A percentile compares a stretch with the other conserved stretches of the same genome.
These are phyloP conservation scores for Neurospora tetraspora DNA, from an alignment of 495 filamentous ascomycete genomes.

Conservation along the genomic window DNA sequence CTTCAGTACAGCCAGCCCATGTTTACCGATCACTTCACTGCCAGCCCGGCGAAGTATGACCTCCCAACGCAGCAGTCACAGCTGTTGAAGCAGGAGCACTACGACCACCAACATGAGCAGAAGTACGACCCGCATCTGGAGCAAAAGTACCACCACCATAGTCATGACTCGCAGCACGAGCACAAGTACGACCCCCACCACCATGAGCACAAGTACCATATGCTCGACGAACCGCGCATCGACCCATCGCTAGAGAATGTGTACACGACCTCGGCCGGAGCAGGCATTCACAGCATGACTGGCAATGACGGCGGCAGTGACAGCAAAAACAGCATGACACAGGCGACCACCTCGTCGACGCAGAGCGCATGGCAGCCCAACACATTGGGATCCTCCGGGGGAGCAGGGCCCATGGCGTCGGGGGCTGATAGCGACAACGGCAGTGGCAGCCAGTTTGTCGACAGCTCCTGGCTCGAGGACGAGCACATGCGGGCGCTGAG, in stretches of 20 bases:
- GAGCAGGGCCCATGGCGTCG: neutral
- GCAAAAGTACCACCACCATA: neutral
- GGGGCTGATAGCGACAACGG: neutral
- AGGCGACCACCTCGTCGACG: neutral
- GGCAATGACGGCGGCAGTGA: neutral
- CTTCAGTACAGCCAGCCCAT: slow-evolving; percentile 8
- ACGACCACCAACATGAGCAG: neutral
- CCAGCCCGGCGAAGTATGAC: neutral
- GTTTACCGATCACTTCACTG: neutral
- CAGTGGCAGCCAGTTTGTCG: neutral
- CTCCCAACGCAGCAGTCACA: neutral
- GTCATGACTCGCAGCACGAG: neutral
- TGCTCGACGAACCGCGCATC: slow-evolving; percentile 5
- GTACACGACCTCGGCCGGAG: slow-evolving; percentile 2
- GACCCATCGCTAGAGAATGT: slow-evolving; percentile 14
- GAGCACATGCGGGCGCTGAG: neutral
- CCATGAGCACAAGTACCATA: neutral
- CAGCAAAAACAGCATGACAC: neutral
- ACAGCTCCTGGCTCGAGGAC: neutral
- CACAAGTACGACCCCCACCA: neutral
- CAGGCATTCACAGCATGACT: neutral
- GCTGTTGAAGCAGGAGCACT: neutral
- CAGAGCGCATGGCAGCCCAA: neutral
- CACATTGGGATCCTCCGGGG: neutral
- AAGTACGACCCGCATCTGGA: neutral